phyloP scores from a whole-genome alignment of 78 protist genomes.

The Cavenderia fasciculata region DNA sequence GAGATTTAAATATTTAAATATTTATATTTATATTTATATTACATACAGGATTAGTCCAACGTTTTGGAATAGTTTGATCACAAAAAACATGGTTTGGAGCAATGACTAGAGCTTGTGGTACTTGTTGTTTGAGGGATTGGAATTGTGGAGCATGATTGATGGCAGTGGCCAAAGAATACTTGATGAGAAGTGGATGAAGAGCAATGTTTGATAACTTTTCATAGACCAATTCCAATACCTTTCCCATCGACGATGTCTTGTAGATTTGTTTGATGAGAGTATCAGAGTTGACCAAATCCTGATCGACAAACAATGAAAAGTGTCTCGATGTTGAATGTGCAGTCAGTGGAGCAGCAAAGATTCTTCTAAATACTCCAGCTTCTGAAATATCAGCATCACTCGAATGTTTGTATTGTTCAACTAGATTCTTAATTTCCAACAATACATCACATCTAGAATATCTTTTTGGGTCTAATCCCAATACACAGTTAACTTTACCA shows the following conservation, averaged over 20 bases:
- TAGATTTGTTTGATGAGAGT: slow-evolving; percentile 18
- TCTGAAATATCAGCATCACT: not conserved
- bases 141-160: slow-evolving; percentile 19
- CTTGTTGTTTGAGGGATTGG: slow-evolving; percentile 7
- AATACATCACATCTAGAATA: too few relatives aligned
- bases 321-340: slow-evolving; percentile 4
- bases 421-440: too few relatives aligned
- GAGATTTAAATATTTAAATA: too few relatives aligned
- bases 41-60: slow-evolving; percentile 12
- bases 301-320: slow-evolving; percentile 23
- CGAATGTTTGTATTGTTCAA: too few relatives aligned
- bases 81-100: slow-evolving; percentile 1
- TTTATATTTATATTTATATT: not conserved
- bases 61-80: slow-evolving; percentile 10
- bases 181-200: not conserved
- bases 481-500: too few relatives aligned
- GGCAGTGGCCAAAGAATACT: slow-evolving; percentile 11
- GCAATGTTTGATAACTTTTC: not conserved
- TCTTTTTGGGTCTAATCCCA: too few relatives aligned
- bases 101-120: slow-evolving; percentile 8
- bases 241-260: not conserved
- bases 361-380: slow-evolving; percentile 2
- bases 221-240: not conserved
- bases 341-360: slow-evolving; percentile 12
- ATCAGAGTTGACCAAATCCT: slow-evolving; percentile 4